Conservation (phyloP, 345 rosid species). For the Lenwebbia sp. region DNA sequence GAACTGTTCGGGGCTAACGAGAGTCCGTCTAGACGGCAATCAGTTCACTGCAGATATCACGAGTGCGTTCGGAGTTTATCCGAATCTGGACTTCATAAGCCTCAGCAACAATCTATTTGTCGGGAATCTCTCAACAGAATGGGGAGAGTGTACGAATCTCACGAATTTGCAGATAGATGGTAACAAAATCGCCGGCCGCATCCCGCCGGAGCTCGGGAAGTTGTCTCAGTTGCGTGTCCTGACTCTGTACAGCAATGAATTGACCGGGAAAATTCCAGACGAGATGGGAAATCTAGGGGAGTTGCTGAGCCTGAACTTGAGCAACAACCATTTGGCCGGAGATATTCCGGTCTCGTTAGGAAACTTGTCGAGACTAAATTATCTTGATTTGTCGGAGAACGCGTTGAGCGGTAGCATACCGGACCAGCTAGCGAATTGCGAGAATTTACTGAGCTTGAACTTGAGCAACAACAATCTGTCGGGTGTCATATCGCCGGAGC, state of each 20-base stretch:
- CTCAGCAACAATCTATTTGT: slow-evolving; percentile 36
- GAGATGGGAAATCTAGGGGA: slow-evolving; percentile 32
- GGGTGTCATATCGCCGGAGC: slow-evolving; percentile 34
- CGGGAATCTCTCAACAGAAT: slow-evolving; percentile 38
- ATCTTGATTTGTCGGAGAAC: slow-evolving; percentile 43
- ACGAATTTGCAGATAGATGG: slow-evolving; percentile 36
- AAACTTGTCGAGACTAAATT: slow-evolving; percentile 9
- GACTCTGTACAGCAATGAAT: slow-evolving; percentile 30
- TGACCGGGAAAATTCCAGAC: slow-evolving; percentile 36
- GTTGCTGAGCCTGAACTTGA: slow-evolving; percentile 33
- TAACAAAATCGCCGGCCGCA: slow-evolving; percentile 42
- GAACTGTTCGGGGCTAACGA: slow-evolving; percentile 24
- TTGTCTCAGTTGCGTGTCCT: slow-evolving; percentile 23
- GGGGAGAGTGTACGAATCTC: slow-evolving; percentile 59
- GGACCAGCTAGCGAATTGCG: slow-evolving; percentile 20
- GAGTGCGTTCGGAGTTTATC: slow-evolving; percentile 47
- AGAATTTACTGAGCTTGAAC: slow-evolving; percentile 27
- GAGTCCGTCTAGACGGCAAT: slow-evolving; percentile 53
- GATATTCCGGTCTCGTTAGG: slow-evolving; percentile 29
- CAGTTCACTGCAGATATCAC: slow-evolving; percentile 50
- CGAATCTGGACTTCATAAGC: slow-evolving; percentile 19
- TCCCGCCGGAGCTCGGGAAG: slow-evolving; percentile 45
- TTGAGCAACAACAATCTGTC: slow-evolving; percentile 48
- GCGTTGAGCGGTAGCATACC: slow-evolving; percentile 28
- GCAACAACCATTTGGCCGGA: slow-evolving; percentile 39